Conservation (phyloP, 768 basidiomycete species). For the Tulasnella sp. region DNA sequence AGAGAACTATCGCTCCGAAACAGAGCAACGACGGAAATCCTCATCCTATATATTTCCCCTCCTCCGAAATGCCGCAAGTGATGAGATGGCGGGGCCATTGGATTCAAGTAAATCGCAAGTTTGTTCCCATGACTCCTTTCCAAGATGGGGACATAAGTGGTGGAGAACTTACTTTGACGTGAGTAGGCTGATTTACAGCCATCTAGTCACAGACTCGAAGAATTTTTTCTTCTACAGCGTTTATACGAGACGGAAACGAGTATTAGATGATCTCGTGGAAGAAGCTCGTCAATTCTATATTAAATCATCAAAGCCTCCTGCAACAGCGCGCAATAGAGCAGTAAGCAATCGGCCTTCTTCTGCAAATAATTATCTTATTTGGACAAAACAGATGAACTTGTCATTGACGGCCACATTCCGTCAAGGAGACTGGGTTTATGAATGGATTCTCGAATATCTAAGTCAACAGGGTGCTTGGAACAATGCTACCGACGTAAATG, state of each 20-base stretch:
- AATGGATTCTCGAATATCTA: slow-evolving; percentile 11
- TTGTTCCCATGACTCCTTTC: background rate
- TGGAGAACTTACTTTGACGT: slow-evolving; percentile 9
- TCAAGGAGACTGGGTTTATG: slow-evolving; percentile 10
- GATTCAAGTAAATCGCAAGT: slow-evolving; percentile 6
- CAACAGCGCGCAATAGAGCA: no score
- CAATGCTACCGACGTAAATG: slow-evolving; percentile 10
- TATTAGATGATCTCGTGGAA: slow-evolving; percentile 11
- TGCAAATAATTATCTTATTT: no score
- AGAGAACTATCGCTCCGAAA: no score
- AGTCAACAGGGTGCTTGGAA: slow-evolving; percentile 7
- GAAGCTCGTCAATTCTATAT: slow-evolving; percentile 11
- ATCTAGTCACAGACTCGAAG: background rate
- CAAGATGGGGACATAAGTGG: no score
- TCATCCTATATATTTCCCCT: slow-evolving; percentile 9
- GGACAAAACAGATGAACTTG: no score
- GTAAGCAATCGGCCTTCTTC: no score
- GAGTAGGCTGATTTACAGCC: background rate
- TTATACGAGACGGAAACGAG: slow-evolving; percentile 10
- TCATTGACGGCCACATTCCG: slow-evolving; percentile 4
- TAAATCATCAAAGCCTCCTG: slow-evolving; percentile 5
- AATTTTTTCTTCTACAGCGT: background rate
- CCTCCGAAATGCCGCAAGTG: slow-evolving; percentile 11
- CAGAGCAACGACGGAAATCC: slow-evolving; percentile 2
- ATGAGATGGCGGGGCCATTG: slow-evolving; percentile 8